Percentiles rank a stretch among this genome's conserved stretches.
Conservation (phyloP, 306 rosid species). For the Vigna nakashimae region DNA sequence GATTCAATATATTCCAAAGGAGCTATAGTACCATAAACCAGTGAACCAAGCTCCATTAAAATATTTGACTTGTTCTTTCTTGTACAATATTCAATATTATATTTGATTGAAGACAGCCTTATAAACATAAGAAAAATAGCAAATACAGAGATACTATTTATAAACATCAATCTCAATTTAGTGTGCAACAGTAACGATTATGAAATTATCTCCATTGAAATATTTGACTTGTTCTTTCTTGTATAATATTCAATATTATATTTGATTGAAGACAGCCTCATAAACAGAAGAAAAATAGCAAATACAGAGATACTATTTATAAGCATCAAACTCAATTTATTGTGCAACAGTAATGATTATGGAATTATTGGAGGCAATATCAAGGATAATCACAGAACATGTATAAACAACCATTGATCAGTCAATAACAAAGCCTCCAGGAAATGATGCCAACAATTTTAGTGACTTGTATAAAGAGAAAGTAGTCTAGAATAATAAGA, state of each 20-base stretch:
- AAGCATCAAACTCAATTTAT: background rate
- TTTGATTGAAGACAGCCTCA: background rate
- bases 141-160: background rate
- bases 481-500: background rate
- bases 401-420: background rate
- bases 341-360: background rate
- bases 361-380: background rate
- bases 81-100: background rate
- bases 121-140: background rate
- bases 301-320: background rate
- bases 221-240: background rate
- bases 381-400: background rate
- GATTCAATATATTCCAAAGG: constrained; percentile 9
- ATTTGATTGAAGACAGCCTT: background rate
- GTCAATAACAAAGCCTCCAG: background rate
- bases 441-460: background rate
- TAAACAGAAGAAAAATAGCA: background rate
- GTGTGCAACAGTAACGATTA: background rate
- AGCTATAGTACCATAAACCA: background rate
- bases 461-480: background rate
- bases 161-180: background rate
- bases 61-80: constrained; percentile 5
- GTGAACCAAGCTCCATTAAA: constrained; percentile 28
- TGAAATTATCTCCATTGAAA: background rate
- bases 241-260: constrained; percentile 12